phyloP scores from a whole-genome alignment of 2,329 filamentous ascomycete genomes.

The Arthrobotrys sinensis region DNA sequence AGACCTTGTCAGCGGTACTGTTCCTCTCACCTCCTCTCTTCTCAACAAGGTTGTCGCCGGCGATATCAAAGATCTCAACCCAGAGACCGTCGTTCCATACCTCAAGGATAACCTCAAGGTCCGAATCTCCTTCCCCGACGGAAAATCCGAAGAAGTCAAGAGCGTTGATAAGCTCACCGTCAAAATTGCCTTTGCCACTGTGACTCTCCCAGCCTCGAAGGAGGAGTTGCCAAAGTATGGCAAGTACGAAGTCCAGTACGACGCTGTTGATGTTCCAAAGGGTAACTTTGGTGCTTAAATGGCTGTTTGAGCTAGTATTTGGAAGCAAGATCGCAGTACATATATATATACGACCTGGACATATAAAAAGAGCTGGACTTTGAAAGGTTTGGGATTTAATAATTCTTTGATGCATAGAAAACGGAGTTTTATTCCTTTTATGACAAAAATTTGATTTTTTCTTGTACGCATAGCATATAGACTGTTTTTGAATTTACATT shows the following conservation, averaged over 20 bases:
- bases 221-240: constrained; percentile 63
- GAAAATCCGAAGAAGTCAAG: constrained; percentile 60
- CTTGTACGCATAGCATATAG: constrained; percentile 8
- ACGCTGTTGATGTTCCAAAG: constrained; percentile 60
- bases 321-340: too few relatives aligned
- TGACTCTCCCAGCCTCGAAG: constrained; percentile 62
- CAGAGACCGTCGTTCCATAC: constrained; percentile 65
- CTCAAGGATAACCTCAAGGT: constrained; percentile 65
- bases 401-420: constrained; percentile 10
- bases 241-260: constrained; percentile 64
- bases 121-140: constrained; percentile 62
- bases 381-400: constrained; percentile 12
- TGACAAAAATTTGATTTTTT: neutral
- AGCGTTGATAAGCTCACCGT: constrained; percentile 64
- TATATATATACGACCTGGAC: neutral
- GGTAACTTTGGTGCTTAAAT: constrained; percentile 20
- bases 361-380: constrained; percentile 13
- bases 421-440: constrained; percentile 3
- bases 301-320: neutral
- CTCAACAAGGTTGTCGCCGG: constrained; percentile 65
- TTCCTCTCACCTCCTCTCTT: constrained; percentile 67
- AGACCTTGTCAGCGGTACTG: constrained; percentile 67
- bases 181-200: constrained; percentile 64
- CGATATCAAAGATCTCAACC: constrained; percentile 64
- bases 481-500: neutral